Conservation (phyloP, 768 basidiomycete species). For the Cantharellus anzutake region DNA sequence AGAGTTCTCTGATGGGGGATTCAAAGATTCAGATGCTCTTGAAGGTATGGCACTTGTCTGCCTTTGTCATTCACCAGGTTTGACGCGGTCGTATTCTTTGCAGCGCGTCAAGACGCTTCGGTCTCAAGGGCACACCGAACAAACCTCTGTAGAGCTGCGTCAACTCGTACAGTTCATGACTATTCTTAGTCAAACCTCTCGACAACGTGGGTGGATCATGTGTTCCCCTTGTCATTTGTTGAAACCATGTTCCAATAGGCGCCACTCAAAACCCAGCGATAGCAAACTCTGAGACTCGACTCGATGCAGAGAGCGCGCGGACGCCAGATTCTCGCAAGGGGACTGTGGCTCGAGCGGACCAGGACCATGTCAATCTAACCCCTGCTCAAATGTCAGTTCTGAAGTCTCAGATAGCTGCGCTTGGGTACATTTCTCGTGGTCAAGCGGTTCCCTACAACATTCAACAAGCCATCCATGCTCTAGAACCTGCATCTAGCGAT, state of each 20-base stretch:
- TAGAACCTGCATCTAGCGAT: slow-evolving; percentile 32
- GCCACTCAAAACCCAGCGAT: background rate
- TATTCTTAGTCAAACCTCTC: slow-evolving; percentile 4
- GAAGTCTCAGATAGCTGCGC: slow-evolving; percentile 69
- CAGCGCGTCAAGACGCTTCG: slow-evolving; percentile 29
- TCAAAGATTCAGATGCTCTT: too few species aligned
- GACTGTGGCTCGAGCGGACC: background rate
- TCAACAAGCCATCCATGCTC: slow-evolving; percentile 48
- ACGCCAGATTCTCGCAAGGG: background rate
- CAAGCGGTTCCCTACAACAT: slow-evolving; percentile 48
- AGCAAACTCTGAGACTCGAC: too few species aligned
- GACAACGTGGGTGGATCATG: too few species aligned
- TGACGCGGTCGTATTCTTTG: background rate
- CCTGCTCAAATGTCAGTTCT: slow-evolving; percentile 53
- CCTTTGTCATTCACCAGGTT: too few species aligned
- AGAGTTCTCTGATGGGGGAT: too few species aligned
- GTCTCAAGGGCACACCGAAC: slow-evolving; percentile 26
- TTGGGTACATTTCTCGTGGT: slow-evolving; percentile 48
- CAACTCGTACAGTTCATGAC: slow-evolving; percentile 22
- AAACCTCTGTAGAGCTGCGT: slow-evolving; percentile 26
- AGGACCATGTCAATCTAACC: slow-evolving; percentile 57
- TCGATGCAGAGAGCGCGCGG: too few species aligned
- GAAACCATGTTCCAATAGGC: too few species aligned
- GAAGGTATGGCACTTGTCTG: too few species aligned
- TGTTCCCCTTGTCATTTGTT: too few species aligned